Base-by-base conservation (phyloP, 73 alveolate genomes). In the Breviolum minutum region DNA sequence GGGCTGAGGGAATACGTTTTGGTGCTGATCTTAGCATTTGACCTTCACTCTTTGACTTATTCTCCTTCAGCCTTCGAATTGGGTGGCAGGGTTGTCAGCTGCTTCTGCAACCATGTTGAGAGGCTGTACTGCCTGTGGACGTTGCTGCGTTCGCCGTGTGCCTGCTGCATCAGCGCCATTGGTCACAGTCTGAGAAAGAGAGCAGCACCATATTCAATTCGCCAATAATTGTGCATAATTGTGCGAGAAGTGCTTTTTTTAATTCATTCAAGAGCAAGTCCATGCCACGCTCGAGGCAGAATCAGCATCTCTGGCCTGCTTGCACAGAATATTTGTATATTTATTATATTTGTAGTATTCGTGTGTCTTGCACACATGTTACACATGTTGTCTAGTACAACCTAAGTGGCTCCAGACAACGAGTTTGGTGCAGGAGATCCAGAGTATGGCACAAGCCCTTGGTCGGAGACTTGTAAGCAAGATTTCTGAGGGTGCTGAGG, bases 91-190 rank as follows among this genome's bases (percentile, higher is more conserved):
- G 24, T 68, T 40, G 54, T 66, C 26, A 66, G 74, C 16, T 77
- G 86, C 86, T 30, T 63, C 13, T 22, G 5, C 22, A 10, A 29
- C 76, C 74, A 32, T 32, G 13, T 27, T 40, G 54, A 40, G 54
- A 86, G 94, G 94, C 80, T 86, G 94, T 79, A 86, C 94, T 12
- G 79, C 80, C 94, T 86, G 94, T 86, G 94, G 94, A 12, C 94
- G 94, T 14, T 86, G 94, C 79, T 86, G 94, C 94, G 94, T 86
- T 16, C 94, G 94, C 94, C 94, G 94, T 26, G 94, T 86, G 94
- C 94, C 94, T 7, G 27, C 94, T 26, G 94, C 94, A 26, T 86
- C 94, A n/a, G 79, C 94, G 63, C 94, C 94, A 5, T 63, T 86
- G 79, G 94, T 79, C 62, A 40, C 3, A 40, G 54, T 40, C 54